Conservation (phyloP, 75 land plant species). For the Sequoiadendron giganteum region DNA sequence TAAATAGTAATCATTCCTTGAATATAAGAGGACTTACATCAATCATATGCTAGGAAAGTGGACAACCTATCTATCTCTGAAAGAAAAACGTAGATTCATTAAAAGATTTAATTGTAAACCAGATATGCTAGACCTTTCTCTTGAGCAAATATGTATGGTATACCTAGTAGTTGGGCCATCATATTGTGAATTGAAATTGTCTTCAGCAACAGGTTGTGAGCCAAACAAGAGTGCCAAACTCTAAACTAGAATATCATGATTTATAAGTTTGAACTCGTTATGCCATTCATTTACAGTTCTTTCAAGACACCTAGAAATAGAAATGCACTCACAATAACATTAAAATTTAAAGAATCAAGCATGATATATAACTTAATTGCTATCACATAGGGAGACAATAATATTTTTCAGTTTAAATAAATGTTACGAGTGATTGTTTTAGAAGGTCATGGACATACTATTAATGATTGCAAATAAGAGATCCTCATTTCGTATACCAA, state of each 20-base stretch:
- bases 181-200: neutral
- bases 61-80: neutral
- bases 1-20: neutral
- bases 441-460: conserved; percentile 46
- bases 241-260: neutral
- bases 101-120: neutral
- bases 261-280: neutral
- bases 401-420: neutral
- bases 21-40: neutral
- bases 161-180: neutral
- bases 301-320: neutral
- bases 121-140: neutral
- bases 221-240: neutral
- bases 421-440: neutral
- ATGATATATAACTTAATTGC: neutral
- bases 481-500: conserved; percentile 73
- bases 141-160: neutral
- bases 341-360: neutral
- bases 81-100: too few species aligned
- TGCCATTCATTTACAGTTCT: neutral
- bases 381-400: neutral
- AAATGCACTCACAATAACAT: neutral
- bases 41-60: neutral
- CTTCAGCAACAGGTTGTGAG: neutral
- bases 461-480: conserved; percentile 83